Conservation (phyloP, 371 early-diverging fungal species). For the Mortierella sp. region DNA sequence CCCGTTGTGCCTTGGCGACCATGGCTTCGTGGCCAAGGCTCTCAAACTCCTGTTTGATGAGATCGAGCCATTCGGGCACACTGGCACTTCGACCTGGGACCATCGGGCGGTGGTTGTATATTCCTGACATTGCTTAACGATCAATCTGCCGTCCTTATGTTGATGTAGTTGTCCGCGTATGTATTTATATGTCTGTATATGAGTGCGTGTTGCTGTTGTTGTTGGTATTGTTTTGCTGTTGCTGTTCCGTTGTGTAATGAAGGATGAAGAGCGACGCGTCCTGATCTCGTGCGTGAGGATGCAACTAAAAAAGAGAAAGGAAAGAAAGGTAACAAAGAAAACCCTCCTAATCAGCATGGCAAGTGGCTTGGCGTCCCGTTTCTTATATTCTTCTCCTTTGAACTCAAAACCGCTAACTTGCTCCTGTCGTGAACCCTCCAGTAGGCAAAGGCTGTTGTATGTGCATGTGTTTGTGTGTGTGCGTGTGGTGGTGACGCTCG, state of each 20-base stretch:
- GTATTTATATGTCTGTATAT: not conserved
- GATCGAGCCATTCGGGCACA: slow-evolving; percentile 86
- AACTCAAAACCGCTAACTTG: slow-evolving; percentile 7
- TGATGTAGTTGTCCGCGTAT: not conserved
- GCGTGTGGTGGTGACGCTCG: not conserved
- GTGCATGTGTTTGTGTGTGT: not conserved
- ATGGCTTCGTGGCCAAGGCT: slow-evolving; percentile 81
- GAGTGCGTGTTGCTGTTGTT: not conserved
- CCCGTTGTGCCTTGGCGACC: slow-evolving; percentile 81
- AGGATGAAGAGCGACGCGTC: slow-evolving; percentile 5
- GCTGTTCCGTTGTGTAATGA: not conserved
- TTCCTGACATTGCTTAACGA: slow-evolving; percentile 65
- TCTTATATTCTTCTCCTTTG: not conserved
- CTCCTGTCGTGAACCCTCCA: not conserved
- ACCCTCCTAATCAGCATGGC: no score
- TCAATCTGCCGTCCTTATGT: slow-evolving; percentile 5
- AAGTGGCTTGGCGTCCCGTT: not conserved
- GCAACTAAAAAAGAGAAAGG: not conserved
- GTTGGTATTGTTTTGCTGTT: not conserved
- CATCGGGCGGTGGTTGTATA: slow-evolving; percentile 89
- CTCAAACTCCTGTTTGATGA: slow-evolving; percentile 87
- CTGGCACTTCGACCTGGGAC: slow-evolving; percentile 69
- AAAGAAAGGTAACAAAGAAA: not conserved
- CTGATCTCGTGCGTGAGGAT: slow-evolving; percentile 8
- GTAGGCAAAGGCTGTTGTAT: not conserved